Evolutionary conservation across 2,329 filamentous ascomycete genomes (phyloP), one percentile per base, ranked within the genome.

Genomic region (Clonostachys solani): DNA sequence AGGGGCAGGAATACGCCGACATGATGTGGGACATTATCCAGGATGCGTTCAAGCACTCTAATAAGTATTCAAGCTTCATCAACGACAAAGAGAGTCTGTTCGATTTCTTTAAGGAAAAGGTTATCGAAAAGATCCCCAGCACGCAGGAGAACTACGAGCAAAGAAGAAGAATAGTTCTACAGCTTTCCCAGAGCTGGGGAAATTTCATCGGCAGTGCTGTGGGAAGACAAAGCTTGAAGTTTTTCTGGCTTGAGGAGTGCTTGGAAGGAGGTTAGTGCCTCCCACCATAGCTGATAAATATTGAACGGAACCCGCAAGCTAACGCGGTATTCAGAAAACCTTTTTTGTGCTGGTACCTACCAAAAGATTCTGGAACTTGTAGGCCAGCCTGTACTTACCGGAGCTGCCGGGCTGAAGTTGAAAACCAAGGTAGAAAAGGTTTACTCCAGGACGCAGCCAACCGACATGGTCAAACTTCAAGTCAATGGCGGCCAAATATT

Each of bases 231-330:
- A 89, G 84, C 55, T 68, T 90, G 33, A 87, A 84, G 66, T 90
- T 82, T 66, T 87, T 89, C 60, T 89, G 86, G 84, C 61, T 91
- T 6, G 87, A 91, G 59, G 85, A 90, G 63, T 88, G 84, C 53
- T 83, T 90, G 45, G 86, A 89, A 59, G 86, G 86, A 42, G 78
- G 80, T 80, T 59, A 55, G 70, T 57, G 5, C 35, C 29, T 15
- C 23, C 23, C 9, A 29, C 8, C 23, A 29, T 29, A 29, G 23
- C 23, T 10, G 4, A 9, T 29, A 10, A 29, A 29, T 10, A 9
- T 29, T 29, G 23, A 29, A 10, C 23, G 10, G 23, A 29, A 29
- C 9, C 23, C 23, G 9, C 23, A 29, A 29, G 23, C 23, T 29
- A 29, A 29, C 10, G 3, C 34, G n/a, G 5, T 3, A 33, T 47